phyloP scores from a whole-genome alignment of 2,329 filamentous ascomycete genomes.

The Stachybotrys chlorohalonatus region DNA sequence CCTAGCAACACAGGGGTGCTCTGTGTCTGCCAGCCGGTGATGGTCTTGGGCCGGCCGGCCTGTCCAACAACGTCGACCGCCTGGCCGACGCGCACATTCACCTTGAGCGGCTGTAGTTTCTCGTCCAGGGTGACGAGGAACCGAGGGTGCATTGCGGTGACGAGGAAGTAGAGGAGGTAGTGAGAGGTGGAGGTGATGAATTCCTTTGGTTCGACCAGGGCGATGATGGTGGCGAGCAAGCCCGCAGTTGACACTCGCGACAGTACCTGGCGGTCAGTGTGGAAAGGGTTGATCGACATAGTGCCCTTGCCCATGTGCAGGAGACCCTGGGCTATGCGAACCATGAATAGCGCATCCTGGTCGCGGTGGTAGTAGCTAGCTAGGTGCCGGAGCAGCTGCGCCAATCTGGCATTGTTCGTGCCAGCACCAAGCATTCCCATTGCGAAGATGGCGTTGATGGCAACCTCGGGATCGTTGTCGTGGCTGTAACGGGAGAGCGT shows the following conservation, averaged over 20 bases:
- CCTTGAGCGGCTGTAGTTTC: constrained; percentile 83
- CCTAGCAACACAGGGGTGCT: constrained; percentile 93
- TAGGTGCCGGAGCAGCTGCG: constrained; percentile 86
- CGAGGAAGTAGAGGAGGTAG: constrained; percentile 95
- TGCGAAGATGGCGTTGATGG: constrained; percentile 96
- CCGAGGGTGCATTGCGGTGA: constrained; percentile 91
- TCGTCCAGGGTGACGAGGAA: constrained; percentile 96
- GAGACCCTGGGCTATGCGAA: constrained; percentile 93
- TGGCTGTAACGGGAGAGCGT: constrained; percentile 95
- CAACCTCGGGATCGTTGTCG: constrained; percentile 97
- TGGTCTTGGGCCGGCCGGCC: constrained; percentile 94
- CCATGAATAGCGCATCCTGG: constrained; percentile 96
- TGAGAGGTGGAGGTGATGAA: constrained; percentile 62
- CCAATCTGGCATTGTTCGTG: constrained; percentile 94
- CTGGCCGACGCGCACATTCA: constrained; percentile 95
- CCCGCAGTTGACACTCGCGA: constrained; percentile 86
- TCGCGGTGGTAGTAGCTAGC: constrained; percentile 98
- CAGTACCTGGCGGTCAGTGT: constrained; percentile 92
- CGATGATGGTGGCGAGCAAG: constrained; percentile 79
- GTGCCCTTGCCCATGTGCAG: constrained; percentile 99
- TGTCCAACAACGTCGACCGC: constrained; percentile 97
- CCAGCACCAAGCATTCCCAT: constrained; percentile 96
- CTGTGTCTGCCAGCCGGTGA: constrained; percentile 98
- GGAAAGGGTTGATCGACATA: constrained; percentile 94
- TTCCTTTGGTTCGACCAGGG: constrained; percentile 91